These are phyloP conservation scores for Conticribra weissflogii DNA, from an alignment of 108 stramenopile genomes.

Conservation along the genomic window DNA sequence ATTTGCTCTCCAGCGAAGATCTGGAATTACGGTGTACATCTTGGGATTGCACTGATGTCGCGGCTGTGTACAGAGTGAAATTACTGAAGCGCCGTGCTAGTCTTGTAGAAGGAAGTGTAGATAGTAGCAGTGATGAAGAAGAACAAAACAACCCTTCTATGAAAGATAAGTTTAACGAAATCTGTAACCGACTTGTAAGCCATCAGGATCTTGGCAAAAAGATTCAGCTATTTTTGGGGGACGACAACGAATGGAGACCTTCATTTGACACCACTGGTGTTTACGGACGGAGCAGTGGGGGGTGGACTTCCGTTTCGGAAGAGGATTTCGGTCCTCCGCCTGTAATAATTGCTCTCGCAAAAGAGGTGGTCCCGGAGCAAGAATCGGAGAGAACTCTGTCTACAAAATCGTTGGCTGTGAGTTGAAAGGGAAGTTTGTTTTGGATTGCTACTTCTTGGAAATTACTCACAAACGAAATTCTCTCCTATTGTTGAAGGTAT, in stretches of 20 bases:
- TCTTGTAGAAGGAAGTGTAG: neutral
- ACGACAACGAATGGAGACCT: constrained; percentile 64
- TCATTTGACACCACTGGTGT: neutral
- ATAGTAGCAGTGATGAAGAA: neutral
- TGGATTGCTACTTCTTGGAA: neutral
- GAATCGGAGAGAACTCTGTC: constrained; percentile 34
- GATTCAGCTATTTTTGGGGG: constrained; percentile 68
- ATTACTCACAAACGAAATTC: no score
- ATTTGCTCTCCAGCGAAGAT: constrained; percentile 58
- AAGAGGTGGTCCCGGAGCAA: constrained; percentile 57
- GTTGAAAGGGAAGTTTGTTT: neutral
- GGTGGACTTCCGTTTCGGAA: neutral
- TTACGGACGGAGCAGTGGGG: neutral
- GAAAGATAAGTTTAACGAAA: constrained; percentile 46
- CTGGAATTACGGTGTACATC: constrained; percentile 62
- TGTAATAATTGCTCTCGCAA: constrained; percentile 66
- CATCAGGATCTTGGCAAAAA: constrained; percentile 43
- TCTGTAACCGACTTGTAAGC: constrained; percentile 48
- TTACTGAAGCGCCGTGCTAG: neutral
- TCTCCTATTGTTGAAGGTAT: no score
- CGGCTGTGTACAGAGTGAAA: constrained; percentile 75
- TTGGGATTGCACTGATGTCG: constrained; percentile 58
- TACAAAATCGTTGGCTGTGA: constrained; percentile 34
- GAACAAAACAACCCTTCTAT: constrained; percentile 11
- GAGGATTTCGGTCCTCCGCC: constrained; percentile 50